Percentiles rank a stretch among this genome's conserved stretches.
Evolutionary conservation across 345 rosid genomes (phyloP).

Genomic region (Zanthoxylum bungeanum): DNA sequence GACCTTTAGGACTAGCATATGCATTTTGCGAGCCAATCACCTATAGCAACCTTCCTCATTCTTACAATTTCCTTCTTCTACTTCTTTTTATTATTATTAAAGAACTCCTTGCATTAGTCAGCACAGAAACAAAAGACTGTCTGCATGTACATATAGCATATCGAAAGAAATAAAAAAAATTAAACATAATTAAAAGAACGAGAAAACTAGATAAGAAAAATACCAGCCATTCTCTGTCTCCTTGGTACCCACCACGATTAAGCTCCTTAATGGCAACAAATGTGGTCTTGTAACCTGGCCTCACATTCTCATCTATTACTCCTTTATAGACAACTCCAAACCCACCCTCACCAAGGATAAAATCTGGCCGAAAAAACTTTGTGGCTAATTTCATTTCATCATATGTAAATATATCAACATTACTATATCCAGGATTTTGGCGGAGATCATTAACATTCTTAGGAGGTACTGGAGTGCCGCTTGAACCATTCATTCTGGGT

Average conservation of each 20-base stretch:
- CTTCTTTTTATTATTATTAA: background rate
- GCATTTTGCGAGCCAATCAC: background rate
- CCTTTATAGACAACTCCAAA: constrained; percentile 94
- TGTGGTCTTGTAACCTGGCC: constrained; percentile 54
- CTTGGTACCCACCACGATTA: constrained; percentile 88
- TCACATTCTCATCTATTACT: constrained; percentile 60
- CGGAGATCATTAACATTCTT: constrained; percentile 73
- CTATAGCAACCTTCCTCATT: background rate
- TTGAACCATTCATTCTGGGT: constrained; percentile 13
- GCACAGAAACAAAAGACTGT: background rate
- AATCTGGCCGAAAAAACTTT: constrained; percentile 76
- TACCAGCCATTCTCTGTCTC: constrained; percentile 99
- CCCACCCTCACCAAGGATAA: constrained; percentile 92
- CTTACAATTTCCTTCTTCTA: background rate
- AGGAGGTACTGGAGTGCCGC: constrained; percentile 24
- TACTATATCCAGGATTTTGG: constrained; percentile 51
- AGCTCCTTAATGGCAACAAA: constrained; percentile 90
- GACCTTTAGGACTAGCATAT: too few relatives aligned
- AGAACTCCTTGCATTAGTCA: background rate
- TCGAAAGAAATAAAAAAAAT: background rate
- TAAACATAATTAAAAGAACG: background rate
- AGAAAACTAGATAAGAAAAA: constrained; percentile 8
- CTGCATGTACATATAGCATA: background rate
- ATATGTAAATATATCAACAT: constrained; percentile 83
- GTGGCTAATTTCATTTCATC: constrained; percentile 86